Evolutionary conservation across 2,329 filamentous ascomycete species (phyloP).

Genomic region (Botrytis aclada): DNA sequence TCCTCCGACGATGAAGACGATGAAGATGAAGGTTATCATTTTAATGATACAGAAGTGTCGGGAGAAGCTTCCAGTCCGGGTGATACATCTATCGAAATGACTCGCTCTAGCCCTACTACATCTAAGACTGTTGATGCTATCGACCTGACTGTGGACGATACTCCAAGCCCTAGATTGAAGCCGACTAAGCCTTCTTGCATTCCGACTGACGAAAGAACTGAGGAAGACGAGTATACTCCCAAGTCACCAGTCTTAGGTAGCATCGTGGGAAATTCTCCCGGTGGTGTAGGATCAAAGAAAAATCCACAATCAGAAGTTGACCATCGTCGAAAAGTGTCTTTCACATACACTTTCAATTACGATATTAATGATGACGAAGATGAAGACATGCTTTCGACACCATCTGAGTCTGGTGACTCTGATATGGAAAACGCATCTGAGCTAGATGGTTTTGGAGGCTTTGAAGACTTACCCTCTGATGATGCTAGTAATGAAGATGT

Average conservation of each 20-base stretch:
- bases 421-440: background rate
- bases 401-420: background rate
- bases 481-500: background rate
- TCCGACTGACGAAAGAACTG: background rate
- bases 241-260: background rate
- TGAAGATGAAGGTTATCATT: conserved; percentile 34
- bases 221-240: background rate
- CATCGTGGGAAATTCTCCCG: background rate
- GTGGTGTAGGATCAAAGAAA: background rate
- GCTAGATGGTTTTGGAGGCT: background rate
- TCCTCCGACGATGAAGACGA: conserved; percentile 34
- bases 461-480: background rate
- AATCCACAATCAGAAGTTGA: background rate
- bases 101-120: conserved; percentile 22
- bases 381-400: background rate
- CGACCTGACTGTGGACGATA: conserved; percentile 37
- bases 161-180: conserved; percentile 16
- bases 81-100: conserved; percentile 30
- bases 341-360: background rate
- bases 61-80: conserved; percentile 31
- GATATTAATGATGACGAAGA: conserved; percentile 18
- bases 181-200: background rate
- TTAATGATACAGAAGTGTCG: conserved; percentile 30
- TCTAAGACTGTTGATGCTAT: conserved; percentile 29
- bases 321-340: background rate